Base-by-base conservation (phyloP, 108 stramenopile species). In the Nitzschia palea region DNA sequence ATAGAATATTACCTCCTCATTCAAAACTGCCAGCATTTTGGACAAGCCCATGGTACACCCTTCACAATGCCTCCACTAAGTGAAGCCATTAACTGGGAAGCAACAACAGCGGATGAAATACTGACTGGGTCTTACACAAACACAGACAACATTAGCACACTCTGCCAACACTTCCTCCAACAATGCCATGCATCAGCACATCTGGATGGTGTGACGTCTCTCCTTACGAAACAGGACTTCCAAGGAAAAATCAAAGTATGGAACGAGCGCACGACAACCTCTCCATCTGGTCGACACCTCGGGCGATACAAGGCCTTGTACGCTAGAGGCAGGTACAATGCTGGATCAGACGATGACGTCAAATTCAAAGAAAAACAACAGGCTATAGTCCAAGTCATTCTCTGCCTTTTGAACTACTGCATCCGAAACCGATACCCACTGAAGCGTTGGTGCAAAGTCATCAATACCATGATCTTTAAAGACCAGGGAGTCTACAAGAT, bases 1-100 rank as follows among this genome's bases (percentile, higher is more conserved):
- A 51, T 51, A 23, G 50, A 51, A 51, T 51, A 23, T n/a, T 51
- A 51, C 50, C n/a, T 51, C 50, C 50, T 14, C 8, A 10, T 51
- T 8, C n/a, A n/a, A 8, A 51, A 51, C 23, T 14, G 50, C 8
- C 50, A 14, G 8, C 50, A 51, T 23, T 51, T 51, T 51, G 50
- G 50, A 6, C 50, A 51, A 51, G 50, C 50, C 8, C 10, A 40
- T 10, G 37, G 37, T 40, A 40, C 37, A 8, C 37, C 37, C 10
- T 14, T 40, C 14, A 40, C 37, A 40, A 14, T 40, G 8, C 10
- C 37, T 40, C 37, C 37, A 8, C 14, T 40, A 40, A 10, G 10
- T 40, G 10, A 40, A 8, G 37, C 14, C 14, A 10, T 40, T 10
- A 14, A 14, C 14, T 40, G 37, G 37, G 10, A 8, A 8, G 37